Base-by-base conservation (phyloP, 1,139 yeast species). In the Kurtzmaniella quercitrusa region DNA sequence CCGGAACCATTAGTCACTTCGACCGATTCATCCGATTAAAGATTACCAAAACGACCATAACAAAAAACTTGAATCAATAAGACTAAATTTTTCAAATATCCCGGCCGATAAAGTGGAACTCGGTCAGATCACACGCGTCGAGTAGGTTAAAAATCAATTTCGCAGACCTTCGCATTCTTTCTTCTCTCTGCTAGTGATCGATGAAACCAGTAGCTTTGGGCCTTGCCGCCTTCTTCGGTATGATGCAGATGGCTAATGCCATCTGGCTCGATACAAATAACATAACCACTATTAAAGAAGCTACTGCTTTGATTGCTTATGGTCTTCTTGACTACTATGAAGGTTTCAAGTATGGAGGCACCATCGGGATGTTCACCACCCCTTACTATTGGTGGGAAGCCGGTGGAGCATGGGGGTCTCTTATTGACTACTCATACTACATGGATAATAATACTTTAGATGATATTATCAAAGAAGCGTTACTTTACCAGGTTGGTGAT, bases 311-410 rank as follows among this genome's bases (percentile, higher is more conserved):
- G 19, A 67, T 86, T 14, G 78, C 78, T 8, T 60, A 72, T 26
- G 95, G 95, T 48, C 71, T 83, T 41, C 68, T 87, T 67, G 80
- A 82, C 60, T 88, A 88, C 60, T 85, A 87, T 59, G 77, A 74
- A 28, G 93, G 93, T 15, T 54, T 65, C 38, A 61, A 68, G 26
- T 64, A 70, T 43, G 96, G 96, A 36, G 86, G 89, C 33, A 76
- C 84, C 9, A 76, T 86, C 21, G 96, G 96, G 30, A 77, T 80
- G 84, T 88, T 88, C 60, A 66, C 73, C 15, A 59, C 70, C 49
- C 95, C 95, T 2, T 86, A 85, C 66, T 87, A 84, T 69, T 88
- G 96, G 96, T 88, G 96, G 95, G 87, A 84, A 66, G 93, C 94
- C 37, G 96, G 95, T 50, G 95, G 88, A 46, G 88, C 87, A 1